Evolutionary conservation across 306 rosid genomes (phyloP).

Genomic region (Trifolium repens): DNA sequence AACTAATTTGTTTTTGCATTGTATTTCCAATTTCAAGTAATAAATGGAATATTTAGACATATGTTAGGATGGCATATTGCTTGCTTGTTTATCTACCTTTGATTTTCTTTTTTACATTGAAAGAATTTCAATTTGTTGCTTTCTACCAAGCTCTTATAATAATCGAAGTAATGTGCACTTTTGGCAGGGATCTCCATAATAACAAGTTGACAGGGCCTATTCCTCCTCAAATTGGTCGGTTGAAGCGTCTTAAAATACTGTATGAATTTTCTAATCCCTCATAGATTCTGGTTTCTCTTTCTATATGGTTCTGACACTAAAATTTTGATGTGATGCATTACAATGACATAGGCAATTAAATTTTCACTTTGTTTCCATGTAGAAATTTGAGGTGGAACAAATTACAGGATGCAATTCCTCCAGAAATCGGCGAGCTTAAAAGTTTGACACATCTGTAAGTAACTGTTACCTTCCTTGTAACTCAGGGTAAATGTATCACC

Average conservation of each 20-base stretch:
- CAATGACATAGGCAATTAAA: neutral
- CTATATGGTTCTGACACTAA: neutral
- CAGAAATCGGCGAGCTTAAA: conserved; percentile 94
- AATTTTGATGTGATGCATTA: conserved; percentile 24
- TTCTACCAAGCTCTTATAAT: conserved; percentile 14
- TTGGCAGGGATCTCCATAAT: conserved; percentile 90
- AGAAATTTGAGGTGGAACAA: conserved; percentile 99
- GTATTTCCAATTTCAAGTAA: neutral
- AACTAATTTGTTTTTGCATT: conserved; percentile 8
- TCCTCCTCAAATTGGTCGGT: conserved; percentile 95
- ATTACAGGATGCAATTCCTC: conserved; percentile 92
- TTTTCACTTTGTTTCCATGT: conserved; percentile 29
- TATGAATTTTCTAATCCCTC: conserved; percentile 44
- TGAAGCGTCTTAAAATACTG: conserved; percentile 96
- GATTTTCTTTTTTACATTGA: neutral
- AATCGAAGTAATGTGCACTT: conserved; percentile 29
- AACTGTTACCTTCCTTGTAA: conserved; percentile 24
- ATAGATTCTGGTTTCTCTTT: conserved; percentile 22
- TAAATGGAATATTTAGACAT: neutral
- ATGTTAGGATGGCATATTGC: conserved; percentile 20
- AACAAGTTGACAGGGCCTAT: conserved; percentile 98
- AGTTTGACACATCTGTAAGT: conserved; percentile 97
- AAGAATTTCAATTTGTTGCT: conserved; percentile 5
- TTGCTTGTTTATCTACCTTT: conserved; percentile 8
- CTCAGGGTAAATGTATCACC: neutral